Evolutionary conservation across 768 basidiomycete genomes (phyloP).

Genomic region (Holtermanniella nyarrowii): DNA sequence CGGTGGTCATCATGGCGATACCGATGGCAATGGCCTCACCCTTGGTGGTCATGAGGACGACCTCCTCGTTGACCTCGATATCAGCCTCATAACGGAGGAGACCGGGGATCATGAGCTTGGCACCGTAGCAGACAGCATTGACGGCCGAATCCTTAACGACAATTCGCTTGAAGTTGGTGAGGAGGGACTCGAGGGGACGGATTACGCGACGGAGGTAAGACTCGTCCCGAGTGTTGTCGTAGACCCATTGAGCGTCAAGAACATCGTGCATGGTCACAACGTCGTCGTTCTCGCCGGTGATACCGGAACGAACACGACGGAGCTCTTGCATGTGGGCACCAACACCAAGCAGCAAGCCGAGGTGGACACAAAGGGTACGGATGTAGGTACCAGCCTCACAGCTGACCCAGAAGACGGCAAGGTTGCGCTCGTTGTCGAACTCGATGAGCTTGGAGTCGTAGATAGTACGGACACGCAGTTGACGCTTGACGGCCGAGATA

Average conservation of each 20-base stretch:
- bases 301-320: conserved; percentile 84
- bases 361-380: conserved; percentile 92
- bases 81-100: conserved; percentile 87
- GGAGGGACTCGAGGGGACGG: conserved; percentile 82
- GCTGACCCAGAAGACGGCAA: conserved; percentile 96
- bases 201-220: conserved; percentile 92
- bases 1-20: conserved; percentile 96
- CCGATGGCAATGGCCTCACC: conserved; percentile 92
- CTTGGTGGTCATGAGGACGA: conserved; percentile 98
- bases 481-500: conserved; percentile 97
- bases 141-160: conserved; percentile 99
- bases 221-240: conserved; percentile 95
- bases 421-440: conserved; percentile 92
- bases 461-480: conserved; percentile 92
- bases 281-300: conserved; percentile 93
- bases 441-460: conserved; percentile 92
- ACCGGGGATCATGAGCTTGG: conserved; percentile 99
- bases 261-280: conserved; percentile 99
- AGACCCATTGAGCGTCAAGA: conserved; percentile 95
- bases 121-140: conserved; percentile 98
- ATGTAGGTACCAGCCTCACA: conserved; percentile 82
- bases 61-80: conserved; percentile 87
- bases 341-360: conserved; percentile 86
- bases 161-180: conserved; percentile 94
- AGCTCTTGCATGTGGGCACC: conserved; percentile 99